Evolutionary conservation across 345 rosid genomes (phyloP).

Genomic region (Turritis glabra): DNA sequence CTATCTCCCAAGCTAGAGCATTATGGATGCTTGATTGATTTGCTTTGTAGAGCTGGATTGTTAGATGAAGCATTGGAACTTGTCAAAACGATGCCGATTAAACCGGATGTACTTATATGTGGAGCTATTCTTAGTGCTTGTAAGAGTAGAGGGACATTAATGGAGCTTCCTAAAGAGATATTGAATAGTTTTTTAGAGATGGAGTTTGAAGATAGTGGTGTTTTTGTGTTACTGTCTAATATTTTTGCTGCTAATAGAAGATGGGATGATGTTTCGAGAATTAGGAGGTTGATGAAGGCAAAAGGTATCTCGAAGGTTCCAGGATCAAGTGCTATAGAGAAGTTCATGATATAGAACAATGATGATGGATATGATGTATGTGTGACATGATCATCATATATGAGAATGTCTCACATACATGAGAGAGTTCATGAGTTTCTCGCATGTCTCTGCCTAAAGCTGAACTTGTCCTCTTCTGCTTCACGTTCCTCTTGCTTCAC

Average conservation of each 20-base stretch:
- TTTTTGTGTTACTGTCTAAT: constrained; percentile 47
- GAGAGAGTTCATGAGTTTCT: constrained; percentile 38
- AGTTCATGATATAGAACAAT: constrained; percentile 5
- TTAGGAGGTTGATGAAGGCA: constrained; percentile 46
- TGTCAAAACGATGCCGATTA: constrained; percentile 42
- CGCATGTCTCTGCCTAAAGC: constrained; percentile 32
- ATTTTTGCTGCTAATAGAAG: constrained; percentile 44
- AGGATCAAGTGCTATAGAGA: constrained; percentile 39
- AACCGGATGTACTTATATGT: constrained; percentile 48
- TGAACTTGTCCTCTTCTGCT: constrained; percentile 35
- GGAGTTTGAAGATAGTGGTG: constrained; percentile 47
- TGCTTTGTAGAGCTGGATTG: constrained; percentile 49
- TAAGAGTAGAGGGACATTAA: constrained; percentile 38
- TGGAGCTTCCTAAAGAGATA: constrained; percentile 37
- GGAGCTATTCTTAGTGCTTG: constrained; percentile 56
- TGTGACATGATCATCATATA: constrained; percentile 13
- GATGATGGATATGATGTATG: constrained; percentile 18
- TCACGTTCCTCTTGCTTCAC: constrained; percentile 36
- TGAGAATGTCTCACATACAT: constrained; percentile 19
- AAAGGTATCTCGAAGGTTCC: constrained; percentile 43
- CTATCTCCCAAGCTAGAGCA: constrained; percentile 49
- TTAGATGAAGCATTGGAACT: constrained; percentile 46
- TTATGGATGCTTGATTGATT: constrained; percentile 42
- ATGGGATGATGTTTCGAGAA: constrained; percentile 48
- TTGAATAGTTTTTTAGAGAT: constrained; percentile 38